Evolutionary conservation across 805 yeast species (phyloP).

Genomic region (Cyberlindnera xylosilytica): DNA sequence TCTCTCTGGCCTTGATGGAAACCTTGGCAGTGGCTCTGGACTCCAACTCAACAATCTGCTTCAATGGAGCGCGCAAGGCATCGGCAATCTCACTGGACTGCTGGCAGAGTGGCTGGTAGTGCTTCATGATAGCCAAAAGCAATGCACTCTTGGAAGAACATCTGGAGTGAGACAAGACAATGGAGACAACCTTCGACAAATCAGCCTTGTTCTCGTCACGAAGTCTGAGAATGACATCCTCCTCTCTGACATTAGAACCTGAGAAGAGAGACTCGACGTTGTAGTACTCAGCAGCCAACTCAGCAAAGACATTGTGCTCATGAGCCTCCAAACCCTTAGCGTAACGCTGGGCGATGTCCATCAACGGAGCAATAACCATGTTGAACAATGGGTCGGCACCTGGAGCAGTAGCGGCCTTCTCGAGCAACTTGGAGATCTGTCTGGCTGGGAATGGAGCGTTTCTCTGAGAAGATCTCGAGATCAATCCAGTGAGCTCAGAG

Average conservation of each 20-base stretch:
- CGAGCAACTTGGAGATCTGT: conserved; percentile 69
- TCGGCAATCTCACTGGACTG: conserved; percentile 66
- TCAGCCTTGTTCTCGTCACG: conserved; percentile 86
- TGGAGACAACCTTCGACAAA: conserved; percentile 65
- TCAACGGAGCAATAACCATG: conserved; percentile 68
- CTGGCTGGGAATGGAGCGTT: conserved; percentile 91
- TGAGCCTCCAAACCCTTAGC: conserved; percentile 76
- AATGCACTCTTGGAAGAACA: conserved; percentile 91
- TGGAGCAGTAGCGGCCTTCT: conserved; percentile 52
- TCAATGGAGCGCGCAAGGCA: conserved; percentile 67
- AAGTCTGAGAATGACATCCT: conserved; percentile 79
- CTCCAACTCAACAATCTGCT: conserved; percentile 81
- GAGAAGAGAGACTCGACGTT: conserved; percentile 75
- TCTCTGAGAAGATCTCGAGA: conserved; percentile 64
- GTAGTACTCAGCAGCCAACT: conserved; percentile 68
- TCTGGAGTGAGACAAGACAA: conserved; percentile 85
- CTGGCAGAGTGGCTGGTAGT: conserved; percentile 77
- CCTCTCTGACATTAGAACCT: conserved; percentile 76
- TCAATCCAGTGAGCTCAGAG: conserved; percentile 55
- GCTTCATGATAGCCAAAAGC: conserved; percentile 77
- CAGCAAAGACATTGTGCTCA: conserved; percentile 73
- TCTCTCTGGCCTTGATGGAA: conserved; percentile 92
- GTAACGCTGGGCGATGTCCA: conserved; percentile 67
- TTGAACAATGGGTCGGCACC: conserved; percentile 50
- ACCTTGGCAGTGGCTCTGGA: conserved; percentile 91